Evolutionary conservation across 257 asterid genomes (phyloP).

Genomic region (Solanum virginianum): DNA sequence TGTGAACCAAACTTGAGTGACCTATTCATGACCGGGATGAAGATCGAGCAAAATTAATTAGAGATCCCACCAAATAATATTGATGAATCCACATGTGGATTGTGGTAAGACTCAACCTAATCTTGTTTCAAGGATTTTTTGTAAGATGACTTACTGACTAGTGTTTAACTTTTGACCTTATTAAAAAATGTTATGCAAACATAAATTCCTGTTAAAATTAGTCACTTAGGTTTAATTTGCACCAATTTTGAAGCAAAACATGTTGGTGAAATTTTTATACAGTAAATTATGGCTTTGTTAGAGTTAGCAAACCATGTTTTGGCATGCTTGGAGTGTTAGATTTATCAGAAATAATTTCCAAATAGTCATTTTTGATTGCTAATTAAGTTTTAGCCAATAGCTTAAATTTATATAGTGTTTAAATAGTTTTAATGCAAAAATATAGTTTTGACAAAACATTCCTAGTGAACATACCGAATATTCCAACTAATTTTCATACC

Average conservation of each 20-base stretch:
- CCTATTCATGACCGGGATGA: background rate
- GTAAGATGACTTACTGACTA: too few species aligned
- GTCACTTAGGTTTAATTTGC: too few species aligned
- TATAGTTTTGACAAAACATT: background rate
- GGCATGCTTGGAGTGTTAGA: background rate
- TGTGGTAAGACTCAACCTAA: background rate
- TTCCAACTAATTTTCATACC: too few species aligned
- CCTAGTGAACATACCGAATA: background rate
- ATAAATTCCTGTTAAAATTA: too few species aligned
- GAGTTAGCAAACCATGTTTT: background rate
- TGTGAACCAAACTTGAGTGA: background rate
- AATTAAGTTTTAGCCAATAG: background rate
- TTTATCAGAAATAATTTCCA: background rate
- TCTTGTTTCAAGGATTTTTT: background rate
- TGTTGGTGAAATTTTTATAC: too few species aligned
- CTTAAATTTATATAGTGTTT: background rate
- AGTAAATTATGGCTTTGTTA: too few species aligned
- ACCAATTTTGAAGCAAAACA: too few species aligned
- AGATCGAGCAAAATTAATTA: too few species aligned
- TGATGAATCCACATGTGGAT: background rate
- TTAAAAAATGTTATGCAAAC: too few species aligned
- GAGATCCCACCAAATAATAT: too few species aligned
- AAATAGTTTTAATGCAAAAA: background rate
- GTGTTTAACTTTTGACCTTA: too few species aligned
- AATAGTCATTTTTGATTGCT: background rate